phyloP scores from a whole-genome alignment of 2,329 filamentous ascomycete genomes.

The Monosporascus sp. region DNA sequence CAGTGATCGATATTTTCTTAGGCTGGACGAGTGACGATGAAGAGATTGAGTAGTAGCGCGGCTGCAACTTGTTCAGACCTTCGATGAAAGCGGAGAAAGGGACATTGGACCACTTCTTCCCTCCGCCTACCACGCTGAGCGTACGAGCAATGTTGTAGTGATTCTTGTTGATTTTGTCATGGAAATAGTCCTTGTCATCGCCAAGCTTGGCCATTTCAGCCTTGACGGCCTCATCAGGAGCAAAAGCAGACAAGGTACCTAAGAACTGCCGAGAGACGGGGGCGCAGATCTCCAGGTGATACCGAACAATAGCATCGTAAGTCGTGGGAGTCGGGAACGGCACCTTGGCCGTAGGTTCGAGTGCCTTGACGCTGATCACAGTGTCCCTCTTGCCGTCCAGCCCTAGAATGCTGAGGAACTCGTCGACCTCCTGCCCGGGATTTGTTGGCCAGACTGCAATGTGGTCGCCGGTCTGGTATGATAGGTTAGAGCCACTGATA shows the following conservation, averaged over 20 bases:
- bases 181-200: slow-evolving; percentile 92
- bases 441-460: slow-evolving; percentile 98
- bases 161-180: slow-evolving; percentile 72
- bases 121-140: slow-evolving; percentile 65
- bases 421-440: slow-evolving; percentile 83
- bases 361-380: slow-evolving; percentile 82
- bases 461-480: slow-evolving; percentile 95
- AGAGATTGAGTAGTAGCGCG: slow-evolving; percentile 98
- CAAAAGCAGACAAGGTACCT: slow-evolving; percentile 79
- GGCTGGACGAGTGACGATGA: slow-evolving; percentile 93
- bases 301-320: slow-evolving; percentile 86
- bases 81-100: slow-evolving; percentile 96
- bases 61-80: slow-evolving; percentile 89
- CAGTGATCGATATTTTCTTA: slow-evolving; percentile 91
- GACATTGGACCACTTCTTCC: slow-evolving; percentile 73
- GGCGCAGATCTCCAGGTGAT: slow-evolving; percentile 94
- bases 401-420: slow-evolving; percentile 75
- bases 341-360: slow-evolving; percentile 94
- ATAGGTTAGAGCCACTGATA: slow-evolving; percentile 80
- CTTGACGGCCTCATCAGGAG: slow-evolving; percentile 79
- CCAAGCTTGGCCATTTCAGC: slow-evolving; percentile 85
- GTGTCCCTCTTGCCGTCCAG: slow-evolving; percentile 70
- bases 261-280: slow-evolving; percentile 96
- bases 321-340: slow-evolving; percentile 97
- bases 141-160: slow-evolving; percentile 88